Evolutionary conservation across 1,139 yeast genomes (phyloP).

Genomic region (Magnusiomyces fungicola): DNA sequence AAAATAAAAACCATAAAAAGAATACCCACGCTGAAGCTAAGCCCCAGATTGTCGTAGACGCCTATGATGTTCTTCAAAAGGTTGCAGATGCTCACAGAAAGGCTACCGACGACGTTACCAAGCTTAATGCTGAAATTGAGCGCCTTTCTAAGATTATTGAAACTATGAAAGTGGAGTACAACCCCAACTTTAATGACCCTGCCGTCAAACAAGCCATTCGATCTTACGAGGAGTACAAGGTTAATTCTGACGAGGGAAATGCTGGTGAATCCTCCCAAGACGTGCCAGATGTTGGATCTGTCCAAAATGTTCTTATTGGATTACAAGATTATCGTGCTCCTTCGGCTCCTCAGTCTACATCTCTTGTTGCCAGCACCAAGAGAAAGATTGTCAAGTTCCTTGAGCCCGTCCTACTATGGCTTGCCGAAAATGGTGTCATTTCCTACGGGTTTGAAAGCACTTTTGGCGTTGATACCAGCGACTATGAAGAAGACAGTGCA

Average conservation of each 20-base stretch:
- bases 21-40: not conserved
- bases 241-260: slow-evolving; percentile 9
- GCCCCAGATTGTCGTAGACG: slow-evolving; percentile 17
- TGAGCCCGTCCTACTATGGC: slow-evolving; percentile 17
- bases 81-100: slow-evolving; percentile 27
- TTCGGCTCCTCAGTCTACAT: not conserved
- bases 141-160: slow-evolving; percentile 41
- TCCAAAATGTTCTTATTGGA: not conserved
- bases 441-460: slow-evolving; percentile 14
- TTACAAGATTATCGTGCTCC: not conserved
- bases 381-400: not conserved
- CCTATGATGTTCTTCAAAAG: slow-evolving; percentile 25
- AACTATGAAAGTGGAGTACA: slow-evolving; percentile 50
- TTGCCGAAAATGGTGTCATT: slow-evolving; percentile 24
- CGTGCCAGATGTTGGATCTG: not conserved
- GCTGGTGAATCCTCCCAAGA: slow-evolving; percentile 2
- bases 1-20: not conserved
- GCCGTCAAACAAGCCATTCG: slow-evolving; percentile 73
- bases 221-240: slow-evolving; percentile 40
- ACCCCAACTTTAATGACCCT: slow-evolving; percentile 85
- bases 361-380: not conserved
- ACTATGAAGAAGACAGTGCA: slow-evolving; percentile 7
- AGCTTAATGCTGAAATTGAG: slow-evolving; percentile 18
- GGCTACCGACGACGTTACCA: slow-evolving; percentile 27
- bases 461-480: slow-evolving; percentile 1